These are phyloP conservation scores for Agroathelia rolfsii DNA, from an alignment of 1,284 basidiomycete genomes.

Conservation along the genomic window DNA sequence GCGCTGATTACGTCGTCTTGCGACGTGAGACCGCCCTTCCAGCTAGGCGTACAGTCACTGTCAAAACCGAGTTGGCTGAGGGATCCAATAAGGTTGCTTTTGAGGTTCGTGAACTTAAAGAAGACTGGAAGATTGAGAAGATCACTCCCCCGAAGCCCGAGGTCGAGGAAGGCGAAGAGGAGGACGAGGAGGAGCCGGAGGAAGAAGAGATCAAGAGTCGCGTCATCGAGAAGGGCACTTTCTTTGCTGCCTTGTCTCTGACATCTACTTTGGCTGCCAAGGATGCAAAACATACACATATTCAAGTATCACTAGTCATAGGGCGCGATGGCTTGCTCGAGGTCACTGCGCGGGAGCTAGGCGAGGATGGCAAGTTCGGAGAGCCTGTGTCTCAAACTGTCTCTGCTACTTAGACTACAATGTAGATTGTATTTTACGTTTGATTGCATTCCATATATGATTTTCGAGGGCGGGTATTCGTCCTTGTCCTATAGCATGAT, in stretches of 20 bases:
- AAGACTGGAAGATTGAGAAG: conserved; percentile 71
- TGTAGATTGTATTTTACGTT: no score
- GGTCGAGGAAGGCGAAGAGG: conserved; percentile 43
- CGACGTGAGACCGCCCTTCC: conserved; percentile 79
- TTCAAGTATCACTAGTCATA: no score
- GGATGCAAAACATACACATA: no score
- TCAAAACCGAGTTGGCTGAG: conserved; percentile 60
- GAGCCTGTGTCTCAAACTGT: no score
- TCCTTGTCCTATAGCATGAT: no score
- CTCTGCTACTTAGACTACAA: no score
- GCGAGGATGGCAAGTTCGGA: no score
- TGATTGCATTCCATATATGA: no score
- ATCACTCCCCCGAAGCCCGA: conserved; percentile 40
- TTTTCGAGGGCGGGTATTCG: no score
- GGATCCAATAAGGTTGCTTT: conserved; percentile 49
- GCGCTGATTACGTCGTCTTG: conserved; percentile 37
- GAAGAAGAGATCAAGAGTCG: conserved; percentile 58
- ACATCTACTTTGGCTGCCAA: no score
- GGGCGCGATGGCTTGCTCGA: no score
- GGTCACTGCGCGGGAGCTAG: no score
- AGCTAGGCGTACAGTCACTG: conserved; percentile 56
- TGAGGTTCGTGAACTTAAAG: conserved; percentile 84
- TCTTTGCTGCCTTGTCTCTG: conserved; percentile 45
- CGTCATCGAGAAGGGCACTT: conserved; percentile 51
- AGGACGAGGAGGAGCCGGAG: conserved; percentile 51